Evolutionary conservation across 768 basidiomycete species (phyloP).

Genomic region (Suillus plorans): DNA sequence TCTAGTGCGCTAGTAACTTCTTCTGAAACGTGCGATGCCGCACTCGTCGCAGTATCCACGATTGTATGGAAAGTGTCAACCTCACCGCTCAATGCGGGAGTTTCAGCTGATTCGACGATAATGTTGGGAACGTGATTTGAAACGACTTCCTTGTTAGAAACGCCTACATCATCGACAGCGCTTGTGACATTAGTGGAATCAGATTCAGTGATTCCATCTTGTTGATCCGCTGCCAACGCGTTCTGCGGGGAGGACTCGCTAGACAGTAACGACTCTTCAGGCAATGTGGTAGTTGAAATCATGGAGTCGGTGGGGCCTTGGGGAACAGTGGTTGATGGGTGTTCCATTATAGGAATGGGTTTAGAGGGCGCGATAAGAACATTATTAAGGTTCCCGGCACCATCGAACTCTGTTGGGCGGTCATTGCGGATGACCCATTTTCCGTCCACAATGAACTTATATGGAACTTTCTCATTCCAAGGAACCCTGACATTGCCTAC

Average conservation of each 20-base stretch:
- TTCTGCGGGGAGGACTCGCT: background rate
- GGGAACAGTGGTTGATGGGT: background rate
- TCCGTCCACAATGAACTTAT: conserved; percentile 83
- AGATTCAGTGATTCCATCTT: background rate
- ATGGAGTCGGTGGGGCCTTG: conserved; percentile 13
- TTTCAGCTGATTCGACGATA: background rate
- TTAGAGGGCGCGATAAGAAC: conserved; percentile 54
- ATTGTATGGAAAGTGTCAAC: background rate
- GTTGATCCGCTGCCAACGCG: background rate
- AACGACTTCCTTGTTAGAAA: background rate
- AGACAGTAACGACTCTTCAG: background rate
- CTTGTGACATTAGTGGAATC: background rate
- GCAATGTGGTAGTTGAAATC: background rate
- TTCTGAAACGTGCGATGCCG: background rate
- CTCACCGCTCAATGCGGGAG: background rate
- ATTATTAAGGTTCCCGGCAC: conserved; percentile 70
- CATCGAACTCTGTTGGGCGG: conserved; percentile 61
- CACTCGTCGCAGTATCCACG: background rate
- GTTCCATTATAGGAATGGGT: conserved; percentile 23
- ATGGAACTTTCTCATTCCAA: conserved; percentile 61
- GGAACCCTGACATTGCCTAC: conserved; percentile 52
- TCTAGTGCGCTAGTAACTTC: background rate
- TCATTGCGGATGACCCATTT: conserved; percentile 55
- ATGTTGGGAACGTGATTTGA: background rate
- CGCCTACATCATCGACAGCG: background rate